Evolutionary conservation across 257 asterid genomes (phyloP).

Genomic region (Solanum verrucosum): DNA sequence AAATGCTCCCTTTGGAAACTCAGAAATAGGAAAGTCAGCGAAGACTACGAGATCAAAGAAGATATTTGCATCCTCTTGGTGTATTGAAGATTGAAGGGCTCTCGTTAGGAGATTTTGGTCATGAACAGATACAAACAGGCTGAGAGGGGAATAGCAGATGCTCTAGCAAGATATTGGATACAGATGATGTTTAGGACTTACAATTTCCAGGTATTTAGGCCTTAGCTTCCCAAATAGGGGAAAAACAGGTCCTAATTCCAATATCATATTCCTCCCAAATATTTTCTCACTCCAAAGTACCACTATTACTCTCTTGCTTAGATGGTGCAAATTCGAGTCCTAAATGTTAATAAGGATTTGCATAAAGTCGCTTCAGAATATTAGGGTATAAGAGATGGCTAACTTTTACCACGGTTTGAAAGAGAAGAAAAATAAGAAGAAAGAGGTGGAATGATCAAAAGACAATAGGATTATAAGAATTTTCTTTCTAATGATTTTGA

Average conservation of each 20-base stretch:
- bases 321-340: not conserved
- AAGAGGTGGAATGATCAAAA: not conserved
- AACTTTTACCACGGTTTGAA: not conserved
- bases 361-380: not conserved
- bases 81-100: not conserved
- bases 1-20: not conserved
- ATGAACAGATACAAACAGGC: not conserved
- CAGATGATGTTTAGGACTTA: not conserved
- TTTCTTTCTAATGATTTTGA: not conserved
- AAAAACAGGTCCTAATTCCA: not conserved
- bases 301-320: not conserved
- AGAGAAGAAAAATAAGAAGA: not conserved
- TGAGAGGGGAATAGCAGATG: not conserved
- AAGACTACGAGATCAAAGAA: not conserved
- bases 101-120: not conserved
- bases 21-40: not conserved
- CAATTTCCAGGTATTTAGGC: not conserved
- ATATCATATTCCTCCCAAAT: not conserved
- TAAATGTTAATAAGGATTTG: not conserved
- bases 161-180: not conserved
- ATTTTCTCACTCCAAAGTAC: not conserved
- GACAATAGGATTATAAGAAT: not conserved
- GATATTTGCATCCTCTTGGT: not conserved
- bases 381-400: not conserved
- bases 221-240: not conserved